Base-by-base conservation (phyloP, 2,329 filamentous ascomycete species). In the Aureobasidium sp. region DNA sequence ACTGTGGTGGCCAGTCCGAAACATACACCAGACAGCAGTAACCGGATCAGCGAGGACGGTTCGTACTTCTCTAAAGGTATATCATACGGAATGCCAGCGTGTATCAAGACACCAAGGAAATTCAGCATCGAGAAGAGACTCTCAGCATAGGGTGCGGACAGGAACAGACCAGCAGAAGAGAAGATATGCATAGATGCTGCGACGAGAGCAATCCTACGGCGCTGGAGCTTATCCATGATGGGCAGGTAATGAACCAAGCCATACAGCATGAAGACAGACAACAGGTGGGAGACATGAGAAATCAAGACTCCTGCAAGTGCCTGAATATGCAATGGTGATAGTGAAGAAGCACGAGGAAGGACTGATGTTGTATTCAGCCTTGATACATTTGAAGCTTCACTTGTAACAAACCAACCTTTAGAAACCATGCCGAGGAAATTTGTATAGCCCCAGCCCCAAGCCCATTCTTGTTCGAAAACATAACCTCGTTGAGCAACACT, bases 101-200 rank as follows among this genome's bases (percentile, higher is more conserved):
- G 96, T 55, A 91, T 76, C 36, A 92, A 84, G 72, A 90, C 90
- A 1, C 94, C 96, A 0, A 85, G 71, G 72, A 98, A 93, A 47
- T 92, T 92, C 40, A 97, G 82, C 27, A 93, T 83, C 0, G 95
- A 90, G 77, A 94, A 98, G 0, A 91, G 78, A 69, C 92, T 89
- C 80, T 99, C 96, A 13, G 89, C 87, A 77, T 96, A 97, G 0
- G 95, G 94, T 0, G 95, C 91, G 0, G 92, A 95, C 23, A 99
- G 87, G 75, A 99, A 98, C 3, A 98, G 80, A 0, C 95, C 95
- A 0, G 93, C 96, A 0, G 96, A 95, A 0, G 93, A 96, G 56
- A 98, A 75, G 64, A 97, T 86, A 77, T 98, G 94, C 56, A 98
- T 82, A 20, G 87, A 81, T 4, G 93, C 89, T 11, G 93, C 86